Conservation (phyloP, 495 filamentous ascomycete species). For the Penicillium roqueforti region DNA sequence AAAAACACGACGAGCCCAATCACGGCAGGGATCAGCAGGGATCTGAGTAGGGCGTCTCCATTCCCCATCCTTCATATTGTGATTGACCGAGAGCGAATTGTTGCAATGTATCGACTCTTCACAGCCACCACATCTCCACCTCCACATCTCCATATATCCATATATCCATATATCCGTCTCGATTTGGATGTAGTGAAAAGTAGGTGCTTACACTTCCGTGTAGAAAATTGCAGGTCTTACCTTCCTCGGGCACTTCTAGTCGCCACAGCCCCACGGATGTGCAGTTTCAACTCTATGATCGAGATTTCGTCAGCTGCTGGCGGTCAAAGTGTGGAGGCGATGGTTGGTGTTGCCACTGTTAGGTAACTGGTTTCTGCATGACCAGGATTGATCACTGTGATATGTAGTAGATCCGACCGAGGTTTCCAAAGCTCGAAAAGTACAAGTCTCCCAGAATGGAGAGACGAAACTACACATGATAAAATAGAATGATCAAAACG, state of each 20-base stretch:
- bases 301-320: slow-evolving; percentile 3
- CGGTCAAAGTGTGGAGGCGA: slow-evolving; percentile 4
- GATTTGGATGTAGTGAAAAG: background rate
- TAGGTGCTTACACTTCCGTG: background rate
- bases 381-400: background rate
- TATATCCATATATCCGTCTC: too few species aligned
- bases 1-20: background rate
- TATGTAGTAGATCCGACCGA: background rate
- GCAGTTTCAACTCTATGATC: background rate
- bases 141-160: background rate
- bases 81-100: background rate
- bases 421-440: background rate
- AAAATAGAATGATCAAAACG: background rate
- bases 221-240: background rate
- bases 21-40: background rate
- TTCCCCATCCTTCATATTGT: background rate
- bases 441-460: background rate
- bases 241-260: slow-evolving; percentile 3
- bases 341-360: slow-evolving; percentile 17
- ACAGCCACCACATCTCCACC: background rate
- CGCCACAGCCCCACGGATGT: slow-evolving; percentile 16
- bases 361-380: slow-evolving; percentile 8
- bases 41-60: background rate
- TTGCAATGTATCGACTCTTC: background rate
- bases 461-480: background rate